phyloP scores from a whole-genome alignment of 805 yeast genomes.

The Tetrapisispora fleetii region DNA sequence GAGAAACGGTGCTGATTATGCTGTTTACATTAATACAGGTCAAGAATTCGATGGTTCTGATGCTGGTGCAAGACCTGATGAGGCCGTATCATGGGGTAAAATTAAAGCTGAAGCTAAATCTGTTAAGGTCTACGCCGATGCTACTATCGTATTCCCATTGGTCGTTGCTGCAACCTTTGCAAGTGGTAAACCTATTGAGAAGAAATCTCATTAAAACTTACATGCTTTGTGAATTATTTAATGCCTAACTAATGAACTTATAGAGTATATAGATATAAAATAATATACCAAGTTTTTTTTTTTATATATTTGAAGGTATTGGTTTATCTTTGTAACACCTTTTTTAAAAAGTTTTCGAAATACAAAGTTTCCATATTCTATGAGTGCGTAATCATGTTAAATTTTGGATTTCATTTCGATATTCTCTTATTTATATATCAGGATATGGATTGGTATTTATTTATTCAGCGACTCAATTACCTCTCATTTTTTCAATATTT shows the following conservation, averaged over 20 bases:
- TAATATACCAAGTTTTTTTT: not conserved
- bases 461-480: conserved; percentile 23
- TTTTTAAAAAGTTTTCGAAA: not conserved
- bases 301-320: too few relatives aligned
- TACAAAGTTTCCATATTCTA: too few relatives aligned
- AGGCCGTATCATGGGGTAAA: conserved; percentile 98
- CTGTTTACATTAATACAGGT: conserved; percentile 94
- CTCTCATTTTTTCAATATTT: conserved; percentile 67
- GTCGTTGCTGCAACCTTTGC: conserved; percentile 98
- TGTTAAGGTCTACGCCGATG: conserved; percentile 93
- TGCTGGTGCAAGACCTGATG: conserved; percentile 99
- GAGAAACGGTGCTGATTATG: conserved; percentile 99
- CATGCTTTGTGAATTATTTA: not conserved
- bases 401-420: not conserved
- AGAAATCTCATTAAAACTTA: conserved; percentile 1
- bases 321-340: not conserved
- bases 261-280: not conserved
- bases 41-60: conserved; percentile 98
- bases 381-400: not conserved
- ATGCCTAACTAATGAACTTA: conserved; percentile 3
- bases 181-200: conserved; percentile 28
- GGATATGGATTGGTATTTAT: too few relatives aligned
- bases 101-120: conserved; percentile 88
- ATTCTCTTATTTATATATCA: not conserved
- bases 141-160: conserved; percentile 86